phyloP scores from a whole-genome alignment of 345 rosid genomes.

The Aurinia saxatilis region DNA sequence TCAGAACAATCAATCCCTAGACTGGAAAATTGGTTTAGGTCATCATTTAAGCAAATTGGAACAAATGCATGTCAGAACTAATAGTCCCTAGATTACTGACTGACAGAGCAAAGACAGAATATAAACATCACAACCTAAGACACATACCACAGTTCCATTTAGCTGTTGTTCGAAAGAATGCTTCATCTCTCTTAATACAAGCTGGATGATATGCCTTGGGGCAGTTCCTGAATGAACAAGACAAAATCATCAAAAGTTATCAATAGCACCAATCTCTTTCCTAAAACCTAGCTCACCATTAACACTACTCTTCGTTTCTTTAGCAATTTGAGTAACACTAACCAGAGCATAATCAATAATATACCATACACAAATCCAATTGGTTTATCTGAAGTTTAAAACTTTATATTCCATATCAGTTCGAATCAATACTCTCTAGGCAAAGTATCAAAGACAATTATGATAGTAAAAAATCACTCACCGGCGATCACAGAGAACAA shows the following conservation, averaged over 20 bases:
- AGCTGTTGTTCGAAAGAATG: conserved; percentile 74
- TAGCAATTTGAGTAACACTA: conserved; percentile 10
- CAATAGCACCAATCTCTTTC: not conserved
- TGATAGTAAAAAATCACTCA: conserved; percentile 24
- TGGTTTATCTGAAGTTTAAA: too few species aligned
- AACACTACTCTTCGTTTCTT: not conserved
- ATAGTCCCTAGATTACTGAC: not conserved
- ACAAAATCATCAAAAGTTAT: conserved; percentile 9
- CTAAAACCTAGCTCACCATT: not conserved
- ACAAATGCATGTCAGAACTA: not conserved
- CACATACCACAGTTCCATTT: conserved; percentile 95
- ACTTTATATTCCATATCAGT: too few species aligned
- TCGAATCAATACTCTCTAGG: not conserved
- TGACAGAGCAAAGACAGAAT: not conserved
- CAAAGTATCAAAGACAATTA: conserved; percentile 2
- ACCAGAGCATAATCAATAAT: not conserved
- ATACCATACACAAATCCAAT: conserved; percentile 3
- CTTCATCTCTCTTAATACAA: conserved; percentile 86
- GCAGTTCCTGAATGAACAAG: conserved; percentile 59
- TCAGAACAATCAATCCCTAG: not conserved
- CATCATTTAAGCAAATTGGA: not conserved
- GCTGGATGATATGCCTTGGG: conserved; percentile 98
- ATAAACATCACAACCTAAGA: conserved; percentile 3
- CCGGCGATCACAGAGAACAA: conserved; percentile 98
- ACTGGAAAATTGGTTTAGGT: not conserved